These are phyloP conservation scores for Skeletonema menzelii DNA, from an alignment of 108 stramenopile species.

Conservation along the genomic window DNA sequence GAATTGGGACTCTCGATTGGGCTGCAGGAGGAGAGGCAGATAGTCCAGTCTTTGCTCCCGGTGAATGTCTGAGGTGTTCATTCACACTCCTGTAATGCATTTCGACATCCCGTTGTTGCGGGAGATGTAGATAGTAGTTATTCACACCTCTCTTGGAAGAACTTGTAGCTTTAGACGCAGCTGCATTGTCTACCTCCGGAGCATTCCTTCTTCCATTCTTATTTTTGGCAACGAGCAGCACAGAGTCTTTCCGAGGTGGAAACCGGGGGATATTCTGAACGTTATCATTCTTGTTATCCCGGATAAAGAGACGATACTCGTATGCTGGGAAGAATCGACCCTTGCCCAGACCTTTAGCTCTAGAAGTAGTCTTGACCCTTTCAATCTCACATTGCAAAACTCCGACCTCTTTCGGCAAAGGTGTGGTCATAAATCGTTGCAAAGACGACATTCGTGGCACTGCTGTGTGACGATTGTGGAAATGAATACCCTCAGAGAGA, in stretches of 20 bases:
- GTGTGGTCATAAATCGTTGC: conserved; percentile 69
- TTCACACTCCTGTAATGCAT: conserved; percentile 61
- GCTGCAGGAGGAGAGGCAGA: conserved; percentile 14
- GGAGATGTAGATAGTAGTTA: conserved; percentile 73
- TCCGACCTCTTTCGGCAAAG: conserved; percentile 80
- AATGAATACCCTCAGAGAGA: conserved; percentile 58
- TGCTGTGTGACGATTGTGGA: conserved; percentile 68
- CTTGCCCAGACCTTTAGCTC: conserved; percentile 61
- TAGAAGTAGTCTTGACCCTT: conserved; percentile 60
- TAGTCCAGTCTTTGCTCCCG: conserved; percentile 25
- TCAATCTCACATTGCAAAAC: conserved; percentile 87
- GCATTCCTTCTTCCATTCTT: conserved; percentile 53
- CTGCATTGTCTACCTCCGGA: background rate
- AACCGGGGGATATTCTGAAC: background rate
- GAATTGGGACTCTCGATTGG: conserved; percentile 21
- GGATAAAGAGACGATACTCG: conserved; percentile 83
- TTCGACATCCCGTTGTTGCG: conserved; percentile 69
- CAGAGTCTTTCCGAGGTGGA: conserved; percentile 56
- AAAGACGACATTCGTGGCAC: conserved; percentile 69
- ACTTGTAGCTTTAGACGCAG: background rate
- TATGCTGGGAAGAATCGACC: conserved; percentile 82
- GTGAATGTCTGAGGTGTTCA: background rate
- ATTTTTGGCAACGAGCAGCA: conserved; percentile 77
- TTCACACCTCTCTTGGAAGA: conserved; percentile 69
- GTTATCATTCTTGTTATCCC: conserved; percentile 49